Percentiles rank a stretch among this genome's conserved stretches.
These are phyloP conservation scores for Grammothele lineata DNA, from an alignment of 768 basidiomycete genomes.

Conservation along the genomic window DNA sequence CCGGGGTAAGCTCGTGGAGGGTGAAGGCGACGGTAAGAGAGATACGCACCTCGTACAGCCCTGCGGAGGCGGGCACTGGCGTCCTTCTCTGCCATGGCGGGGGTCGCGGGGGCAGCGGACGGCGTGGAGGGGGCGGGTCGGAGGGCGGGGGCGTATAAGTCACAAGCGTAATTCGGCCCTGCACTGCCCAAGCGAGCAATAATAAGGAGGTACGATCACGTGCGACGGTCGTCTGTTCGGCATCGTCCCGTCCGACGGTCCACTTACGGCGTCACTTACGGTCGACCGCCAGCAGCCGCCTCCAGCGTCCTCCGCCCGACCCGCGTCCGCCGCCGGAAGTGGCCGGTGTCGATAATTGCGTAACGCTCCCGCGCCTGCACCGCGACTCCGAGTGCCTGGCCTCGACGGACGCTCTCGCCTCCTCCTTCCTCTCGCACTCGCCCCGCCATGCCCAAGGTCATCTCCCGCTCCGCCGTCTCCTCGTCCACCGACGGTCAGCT, in stretches of 20 bases:
- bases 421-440: background rate
- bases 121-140: slow-evolving; percentile 14
- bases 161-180: slow-evolving; percentile 15
- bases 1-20: background rate
- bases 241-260: too few relatives aligned
- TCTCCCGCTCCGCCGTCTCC: slow-evolving; percentile 84
- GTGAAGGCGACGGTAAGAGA: background rate
- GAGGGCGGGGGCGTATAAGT: slow-evolving; percentile 15
- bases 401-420: too few relatives aligned
- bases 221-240: too few relatives aligned
- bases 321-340: too few relatives aligned
- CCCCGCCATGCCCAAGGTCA: slow-evolving; percentile 79
- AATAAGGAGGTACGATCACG: slow-evolving; percentile 23
- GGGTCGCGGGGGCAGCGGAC: slow-evolving; percentile 19
- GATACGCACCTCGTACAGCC: slow-evolving; percentile 68
- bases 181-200: slow-evolving; percentile 22
- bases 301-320: too few relatives aligned
- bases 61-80: slow-evolving; percentile 67
- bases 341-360: too few relatives aligned
- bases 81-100: slow-evolving; percentile 79
- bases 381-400: background rate
- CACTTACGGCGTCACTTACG: too few relatives aligned
- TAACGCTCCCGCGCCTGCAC: background rate
- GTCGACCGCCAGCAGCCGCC: too few relatives aligned
- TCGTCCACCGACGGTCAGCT: slow-evolving; percentile 79